Percentiles rank a stretch among this genome's conserved stretches.
Conservation (phyloP, 352 stramenopile species). For the Saprolegnia diclina region DNA sequence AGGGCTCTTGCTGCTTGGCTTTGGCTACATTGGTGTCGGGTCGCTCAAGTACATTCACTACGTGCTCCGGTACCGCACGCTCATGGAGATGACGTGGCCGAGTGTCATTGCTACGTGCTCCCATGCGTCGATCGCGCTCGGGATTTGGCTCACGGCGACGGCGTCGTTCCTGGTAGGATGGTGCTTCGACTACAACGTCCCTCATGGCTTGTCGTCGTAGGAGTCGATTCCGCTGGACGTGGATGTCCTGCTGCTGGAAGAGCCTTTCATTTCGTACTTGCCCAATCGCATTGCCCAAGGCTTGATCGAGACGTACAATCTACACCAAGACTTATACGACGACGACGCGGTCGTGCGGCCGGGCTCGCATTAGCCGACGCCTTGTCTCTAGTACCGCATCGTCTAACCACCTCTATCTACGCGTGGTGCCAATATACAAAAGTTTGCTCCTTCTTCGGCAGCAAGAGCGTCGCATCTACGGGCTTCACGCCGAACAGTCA, state of each 20-base stretch:
- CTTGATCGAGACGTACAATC: slow-evolving; percentile 84
- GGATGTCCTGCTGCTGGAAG: slow-evolving; percentile 76
- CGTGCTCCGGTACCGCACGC: slow-evolving; percentile 78
- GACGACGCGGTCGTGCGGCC: neutral
- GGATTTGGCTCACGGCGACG: slow-evolving; percentile 80
- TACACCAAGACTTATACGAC: slow-evolving; percentile 64
- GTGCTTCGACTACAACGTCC: neutral
- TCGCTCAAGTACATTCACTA: slow-evolving; percentile 89
- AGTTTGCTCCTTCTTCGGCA: no score
- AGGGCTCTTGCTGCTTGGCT: slow-evolving; percentile 73
- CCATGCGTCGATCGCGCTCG: slow-evolving; percentile 70
- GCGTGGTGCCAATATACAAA: no score
- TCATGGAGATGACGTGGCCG: slow-evolving; percentile 82
- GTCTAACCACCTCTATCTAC: no score
- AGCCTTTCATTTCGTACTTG: slow-evolving; percentile 72
- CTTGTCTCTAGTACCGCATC: no score
- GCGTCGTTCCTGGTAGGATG: slow-evolving; percentile 72
- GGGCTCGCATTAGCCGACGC: neutral
- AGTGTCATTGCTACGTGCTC: slow-evolving; percentile 80
- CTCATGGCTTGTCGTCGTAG: slow-evolving; percentile 32
- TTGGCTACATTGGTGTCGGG: slow-evolving; percentile 83
- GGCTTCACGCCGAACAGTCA: neutral
- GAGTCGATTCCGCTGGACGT: slow-evolving; percentile 81
- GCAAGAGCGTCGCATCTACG: neutral
- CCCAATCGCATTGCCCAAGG: slow-evolving; percentile 81